Percentiles rank a stretch among this genome's conserved stretches.
Evolutionary conservation across 164 flowering plant genomes (phyloP).

Genomic region (Liquidambar formosana): DNA sequence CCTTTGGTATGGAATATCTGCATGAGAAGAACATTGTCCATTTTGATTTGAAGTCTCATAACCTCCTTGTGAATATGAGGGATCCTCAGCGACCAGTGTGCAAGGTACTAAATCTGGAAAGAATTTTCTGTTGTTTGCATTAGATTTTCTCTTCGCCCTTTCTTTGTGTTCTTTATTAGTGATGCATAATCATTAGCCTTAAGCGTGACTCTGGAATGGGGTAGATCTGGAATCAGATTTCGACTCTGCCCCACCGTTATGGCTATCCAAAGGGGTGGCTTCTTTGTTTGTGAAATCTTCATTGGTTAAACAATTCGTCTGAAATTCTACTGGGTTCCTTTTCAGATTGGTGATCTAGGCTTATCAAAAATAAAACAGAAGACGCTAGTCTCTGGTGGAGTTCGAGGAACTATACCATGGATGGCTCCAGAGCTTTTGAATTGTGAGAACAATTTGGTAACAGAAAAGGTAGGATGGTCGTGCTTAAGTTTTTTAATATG

Average conservation of each 20-base stretch:
- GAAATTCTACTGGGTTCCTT: neutral
- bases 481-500: neutral
- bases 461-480: constrained; percentile 40
- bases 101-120: constrained; percentile 30
- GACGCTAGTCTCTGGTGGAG: constrained; percentile 38
- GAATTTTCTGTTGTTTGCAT: neutral
- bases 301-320: neutral
- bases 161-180: too few species aligned
- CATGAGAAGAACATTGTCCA: constrained; percentile 53
- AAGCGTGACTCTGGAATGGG: too few species aligned
- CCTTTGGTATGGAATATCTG: constrained; percentile 59
- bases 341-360: constrained; percentile 52
- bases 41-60: constrained; percentile 53
- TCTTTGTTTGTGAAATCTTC: neutral
- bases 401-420: constrained; percentile 54
- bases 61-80: constrained; percentile 49
- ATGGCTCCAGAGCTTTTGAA: constrained; percentile 50
- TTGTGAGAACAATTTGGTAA: constrained; percentile 26
- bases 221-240: too few species aligned
- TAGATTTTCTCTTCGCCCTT: too few species aligned
- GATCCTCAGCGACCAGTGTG: constrained; percentile 56
- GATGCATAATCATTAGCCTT: too few species aligned
- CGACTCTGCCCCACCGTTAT: too few species aligned
- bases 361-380: constrained; percentile 39
- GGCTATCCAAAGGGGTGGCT: too few species aligned